Base-by-base conservation (phyloP, 1,284 basidiomycete genomes). In the Albatrellus sp. region DNA sequence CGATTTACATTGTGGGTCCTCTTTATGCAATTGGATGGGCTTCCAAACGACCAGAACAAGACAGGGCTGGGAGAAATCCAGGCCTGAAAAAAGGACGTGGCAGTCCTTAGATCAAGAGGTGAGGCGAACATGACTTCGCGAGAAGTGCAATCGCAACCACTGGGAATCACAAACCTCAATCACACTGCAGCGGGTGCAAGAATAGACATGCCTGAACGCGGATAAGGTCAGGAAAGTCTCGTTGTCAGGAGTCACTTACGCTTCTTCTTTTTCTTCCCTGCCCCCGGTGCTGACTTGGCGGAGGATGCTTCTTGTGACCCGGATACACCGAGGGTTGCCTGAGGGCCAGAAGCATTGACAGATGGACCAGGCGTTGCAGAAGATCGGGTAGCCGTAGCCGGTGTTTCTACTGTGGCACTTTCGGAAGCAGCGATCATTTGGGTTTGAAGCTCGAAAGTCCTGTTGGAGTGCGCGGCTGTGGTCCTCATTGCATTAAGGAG, bases 401-500 rank as follows among this genome's bases (percentile, higher is more conserved):
- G 54, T 20, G 68, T 62, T 31, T 75, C 72, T 5, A 63, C 52
- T 19, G 60, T 57, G 13, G 56, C 50, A 44, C 52, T 59, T 40
- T 70, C 70, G 9, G 63, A 47, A 28, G 51, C 47, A 11, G 48
- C 55, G 10, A 54, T 51, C 28, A 40, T 42, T 33, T 44, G 48
- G 17, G 40, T 44, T 38, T 58, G 60, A 32, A 60, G 42, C 16
- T 54, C 52, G 51, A 76, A 69, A 0, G 73, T 62, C 49, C 67
- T 64, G 50, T 65, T 76, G 34, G 82, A 72, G 54, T 87, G 82
- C 36, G 69, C 63, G 7, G 80, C 82, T 1, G 83, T 86, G 5
- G 82, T 75, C 47, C 69, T 71, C 82, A 87, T 87, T 13, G 84
- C 84, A 51, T 80, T 76, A 54, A 77, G 60, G 50, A 87, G 67